A percentile compares a stretch with the other conserved stretches of the same genome.
phyloP scores from a whole-genome alignment of 2,329 filamentous ascomycete species.

The Pseudopithomyces chartarum region DNA sequence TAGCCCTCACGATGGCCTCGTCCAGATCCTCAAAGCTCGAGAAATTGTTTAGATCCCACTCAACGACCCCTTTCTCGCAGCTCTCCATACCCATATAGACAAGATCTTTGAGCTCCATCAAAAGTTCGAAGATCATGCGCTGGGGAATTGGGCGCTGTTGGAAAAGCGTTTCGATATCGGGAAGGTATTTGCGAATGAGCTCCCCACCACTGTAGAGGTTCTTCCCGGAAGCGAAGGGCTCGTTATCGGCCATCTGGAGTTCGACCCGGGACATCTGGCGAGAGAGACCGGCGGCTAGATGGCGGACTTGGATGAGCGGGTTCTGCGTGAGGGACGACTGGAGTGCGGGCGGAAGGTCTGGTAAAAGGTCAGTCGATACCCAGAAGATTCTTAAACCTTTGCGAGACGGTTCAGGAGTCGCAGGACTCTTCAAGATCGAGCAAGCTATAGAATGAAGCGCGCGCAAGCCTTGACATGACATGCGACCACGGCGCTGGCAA shows the following conservation, averaged over 20 bases:
- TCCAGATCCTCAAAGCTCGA: constrained; percentile 38
- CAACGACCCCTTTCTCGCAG: constrained; percentile 32
- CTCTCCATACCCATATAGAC: constrained; percentile 32
- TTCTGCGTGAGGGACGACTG: constrained; percentile 39
- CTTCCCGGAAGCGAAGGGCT: constrained; percentile 36
- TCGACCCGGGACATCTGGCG: constrained; percentile 42
- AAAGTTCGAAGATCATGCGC: constrained; percentile 41
- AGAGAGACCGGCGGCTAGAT: constrained; percentile 39
- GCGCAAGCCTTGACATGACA: neutral
- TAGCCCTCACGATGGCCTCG: constrained; percentile 27
- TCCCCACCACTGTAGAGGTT: constrained; percentile 42
- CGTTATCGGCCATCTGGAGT: constrained; percentile 42
- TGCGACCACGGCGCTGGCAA: neutral
- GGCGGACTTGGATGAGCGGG: constrained; percentile 40
- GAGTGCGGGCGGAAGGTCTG: constrained; percentile 35
- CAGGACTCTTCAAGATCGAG: neutral
- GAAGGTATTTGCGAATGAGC: constrained; percentile 37
- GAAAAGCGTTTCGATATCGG: constrained; percentile 38
- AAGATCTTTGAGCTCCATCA: constrained; percentile 42
- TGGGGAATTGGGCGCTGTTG: constrained; percentile 36
- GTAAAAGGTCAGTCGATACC: neutral
- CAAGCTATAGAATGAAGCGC: neutral
- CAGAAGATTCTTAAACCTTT: no score
- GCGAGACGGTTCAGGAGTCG: neutral
- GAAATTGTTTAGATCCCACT: constrained; percentile 36